These are phyloP conservation scores for Ophiocordyceps camponoti-floridani DNA, from an alignment of 2,329 filamentous ascomycete species.

Conservation along the genomic window DNA sequence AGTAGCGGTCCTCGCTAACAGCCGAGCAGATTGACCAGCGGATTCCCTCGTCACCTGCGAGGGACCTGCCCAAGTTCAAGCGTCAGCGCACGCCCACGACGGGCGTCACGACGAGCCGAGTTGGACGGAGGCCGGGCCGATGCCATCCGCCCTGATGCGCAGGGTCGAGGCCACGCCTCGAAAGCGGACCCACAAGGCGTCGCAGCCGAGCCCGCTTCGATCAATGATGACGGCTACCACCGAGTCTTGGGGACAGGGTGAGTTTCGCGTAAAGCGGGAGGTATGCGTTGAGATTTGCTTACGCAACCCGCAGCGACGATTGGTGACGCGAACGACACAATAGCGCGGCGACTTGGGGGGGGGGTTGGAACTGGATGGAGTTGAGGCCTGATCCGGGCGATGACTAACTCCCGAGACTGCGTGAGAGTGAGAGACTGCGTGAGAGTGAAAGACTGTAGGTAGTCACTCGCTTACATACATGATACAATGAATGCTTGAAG, in stretches of 20 bases:
- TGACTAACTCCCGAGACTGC: too few species aligned
- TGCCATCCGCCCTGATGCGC: constrained; percentile 25
- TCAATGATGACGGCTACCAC: constrained; percentile 42
- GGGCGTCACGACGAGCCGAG: constrained; percentile 21
- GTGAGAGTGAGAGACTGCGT: not conserved
- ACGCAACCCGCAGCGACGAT: constrained; percentile 1
- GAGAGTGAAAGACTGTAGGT: not conserved
- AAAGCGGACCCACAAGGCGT: constrained; percentile 28
- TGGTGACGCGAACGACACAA: constrained; percentile 2
- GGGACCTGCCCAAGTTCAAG: constrained; percentile 53
- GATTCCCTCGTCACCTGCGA: constrained; percentile 75
- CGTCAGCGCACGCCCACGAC: constrained; percentile 22
- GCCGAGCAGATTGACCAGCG: constrained; percentile 61
- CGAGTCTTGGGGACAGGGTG: constrained; percentile 25
- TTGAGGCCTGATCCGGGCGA: not conserved
- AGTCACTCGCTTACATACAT: not conserved
- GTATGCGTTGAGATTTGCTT: not conserved
- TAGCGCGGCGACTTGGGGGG: constrained; percentile 1
- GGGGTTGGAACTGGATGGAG: not conserved
- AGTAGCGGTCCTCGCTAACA: not conserved
- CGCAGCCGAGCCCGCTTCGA: constrained; percentile 49
- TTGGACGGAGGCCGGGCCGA: constrained; percentile 26
- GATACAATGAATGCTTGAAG: not conserved
- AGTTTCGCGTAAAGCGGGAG: constrained; percentile 10
- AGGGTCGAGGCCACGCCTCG: constrained; percentile 25